A percentile compares a stretch with the other conserved stretches of the same genome.
Conservation (phyloP, 495 filamentous ascomycete species). For the Penicillium canariense region DNA sequence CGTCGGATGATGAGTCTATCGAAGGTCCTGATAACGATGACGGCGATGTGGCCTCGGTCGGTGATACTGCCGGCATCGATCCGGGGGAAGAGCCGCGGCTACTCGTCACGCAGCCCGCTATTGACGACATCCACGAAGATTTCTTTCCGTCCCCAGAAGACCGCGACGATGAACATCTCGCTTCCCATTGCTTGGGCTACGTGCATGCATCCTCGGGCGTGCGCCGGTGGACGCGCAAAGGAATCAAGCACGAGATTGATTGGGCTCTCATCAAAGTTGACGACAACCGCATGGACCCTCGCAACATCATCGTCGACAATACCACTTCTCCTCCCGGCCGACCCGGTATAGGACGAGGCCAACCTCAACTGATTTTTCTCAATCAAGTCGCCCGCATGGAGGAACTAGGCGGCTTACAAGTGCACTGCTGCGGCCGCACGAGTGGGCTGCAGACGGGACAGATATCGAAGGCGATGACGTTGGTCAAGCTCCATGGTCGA, state of each 20-base stretch:
- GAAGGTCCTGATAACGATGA: conserved; percentile 50
- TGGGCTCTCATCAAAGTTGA: conserved; percentile 90
- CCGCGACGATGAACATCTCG: conserved; percentile 69
- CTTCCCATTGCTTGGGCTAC: conserved; percentile 73
- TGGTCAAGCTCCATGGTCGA: conserved; percentile 79
- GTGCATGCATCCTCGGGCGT: conserved; percentile 88
- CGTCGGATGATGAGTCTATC: conserved; percentile 45
- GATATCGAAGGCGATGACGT: conserved; percentile 71
- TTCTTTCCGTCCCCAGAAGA: conserved; percentile 67
- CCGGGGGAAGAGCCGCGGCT: conserved; percentile 68
- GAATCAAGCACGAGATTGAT: conserved; percentile 85
- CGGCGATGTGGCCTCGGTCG: conserved; percentile 62
- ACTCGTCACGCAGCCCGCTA: conserved; percentile 80
- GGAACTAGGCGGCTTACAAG: conserved; percentile 65
- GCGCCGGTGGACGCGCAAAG: conserved; percentile 61
- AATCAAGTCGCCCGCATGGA: conserved; percentile 45
- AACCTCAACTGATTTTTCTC: conserved; percentile 37
- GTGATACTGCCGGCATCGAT: conserved; percentile 80
- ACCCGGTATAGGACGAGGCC: conserved; percentile 15
- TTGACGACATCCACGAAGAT: conserved; percentile 78
- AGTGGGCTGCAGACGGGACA: conserved; percentile 76
- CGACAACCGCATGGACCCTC: conserved; percentile 63
- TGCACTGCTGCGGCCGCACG: conserved; percentile 91
- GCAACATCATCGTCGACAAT: conserved; percentile 62
- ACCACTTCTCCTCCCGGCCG: conserved; percentile 23